Percentiles rank a stretch among this genome's conserved stretches.
These are phyloP conservation scores for Trichoderma sp. DNA, from an alignment of 2,329 filamentous ascomycete species.

Conservation along the genomic window DNA sequence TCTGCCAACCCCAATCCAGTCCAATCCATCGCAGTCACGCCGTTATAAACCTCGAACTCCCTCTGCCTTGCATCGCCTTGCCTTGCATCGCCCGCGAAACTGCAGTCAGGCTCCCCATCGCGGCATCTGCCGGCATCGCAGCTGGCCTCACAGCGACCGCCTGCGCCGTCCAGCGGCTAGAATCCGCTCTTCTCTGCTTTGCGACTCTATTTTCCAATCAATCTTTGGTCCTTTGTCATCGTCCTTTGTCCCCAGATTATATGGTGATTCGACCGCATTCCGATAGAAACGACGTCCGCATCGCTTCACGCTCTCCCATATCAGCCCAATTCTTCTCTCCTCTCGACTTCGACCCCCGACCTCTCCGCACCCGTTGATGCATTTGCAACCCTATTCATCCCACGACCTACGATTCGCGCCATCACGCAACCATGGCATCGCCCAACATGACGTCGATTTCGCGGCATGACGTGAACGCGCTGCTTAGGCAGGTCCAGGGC, in stretches of 20 bases:
- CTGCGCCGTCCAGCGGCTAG: background rate
- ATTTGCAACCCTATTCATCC: background rate
- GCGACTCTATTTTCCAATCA: background rate
- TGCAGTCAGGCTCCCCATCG: background rate
- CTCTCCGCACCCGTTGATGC: slow-evolving; percentile 15
- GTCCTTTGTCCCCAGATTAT: background rate
- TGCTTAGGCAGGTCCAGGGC: slow-evolving; percentile 45
- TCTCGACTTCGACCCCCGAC: background rate
- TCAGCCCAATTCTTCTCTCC: background rate
- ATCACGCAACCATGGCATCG: slow-evolving; percentile 27
- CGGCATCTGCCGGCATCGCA: slow-evolving; percentile 2
- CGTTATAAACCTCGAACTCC: background rate
- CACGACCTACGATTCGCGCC: background rate
- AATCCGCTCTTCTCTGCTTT: background rate
- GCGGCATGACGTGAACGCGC: slow-evolving; percentile 42
- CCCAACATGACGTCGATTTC: slow-evolving; percentile 30
- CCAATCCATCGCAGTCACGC: background rate
- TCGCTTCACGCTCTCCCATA: background rate
- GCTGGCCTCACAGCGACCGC: background rate
- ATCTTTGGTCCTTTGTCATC: background rate
- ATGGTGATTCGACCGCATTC: background rate
- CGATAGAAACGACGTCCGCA: background rate
- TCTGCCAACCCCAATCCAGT: no score
- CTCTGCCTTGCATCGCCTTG: background rate
- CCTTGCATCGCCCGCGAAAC: background rate